Evolutionary conservation across 805 yeast species (phyloP).

Genomic region (Priceomyces haplophilus): DNA sequence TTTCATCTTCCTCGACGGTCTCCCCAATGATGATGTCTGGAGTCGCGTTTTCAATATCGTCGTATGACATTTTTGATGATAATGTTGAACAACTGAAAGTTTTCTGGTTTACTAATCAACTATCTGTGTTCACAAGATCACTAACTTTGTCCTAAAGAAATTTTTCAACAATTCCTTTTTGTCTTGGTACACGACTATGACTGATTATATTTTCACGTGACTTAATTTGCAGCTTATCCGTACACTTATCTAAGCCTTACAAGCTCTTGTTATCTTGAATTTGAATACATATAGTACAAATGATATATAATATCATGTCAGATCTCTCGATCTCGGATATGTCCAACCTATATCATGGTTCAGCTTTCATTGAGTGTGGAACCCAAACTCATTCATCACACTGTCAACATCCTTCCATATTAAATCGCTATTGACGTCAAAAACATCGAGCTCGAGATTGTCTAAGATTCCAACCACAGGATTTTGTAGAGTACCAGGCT

Average conservation of each 20-base stretch:
- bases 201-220: neutral
- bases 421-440: conserved; percentile 51
- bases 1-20: conserved; percentile 35
- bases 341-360: too few species aligned
- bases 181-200: neutral
- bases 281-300: too few species aligned
- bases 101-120: conserved; percentile 1
- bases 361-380: conserved; percentile 49
- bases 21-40: conserved; percentile 80
- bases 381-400: conserved; percentile 90
- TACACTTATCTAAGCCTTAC: too few species aligned
- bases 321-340: too few species aligned
- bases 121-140: conserved; percentile 2
- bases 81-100: conserved; percentile 1
- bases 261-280: too few species aligned
- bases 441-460: conserved; percentile 38
- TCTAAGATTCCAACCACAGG: conserved; percentile 29
- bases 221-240: too few species aligned
- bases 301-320: too few species aligned
- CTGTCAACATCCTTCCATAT: conserved; percentile 82
- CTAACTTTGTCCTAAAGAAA: conserved; percentile 6
- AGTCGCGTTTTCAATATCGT: conserved; percentile 77
- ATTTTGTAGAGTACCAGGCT: neutral
- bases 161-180: conserved; percentile 7
- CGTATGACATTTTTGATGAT: conserved; percentile 53